Percentiles rank a stretch among this genome's conserved stretches.
phyloP scores from a whole-genome alignment of 148 eudicot species.

The Chenopodium album region DNA sequence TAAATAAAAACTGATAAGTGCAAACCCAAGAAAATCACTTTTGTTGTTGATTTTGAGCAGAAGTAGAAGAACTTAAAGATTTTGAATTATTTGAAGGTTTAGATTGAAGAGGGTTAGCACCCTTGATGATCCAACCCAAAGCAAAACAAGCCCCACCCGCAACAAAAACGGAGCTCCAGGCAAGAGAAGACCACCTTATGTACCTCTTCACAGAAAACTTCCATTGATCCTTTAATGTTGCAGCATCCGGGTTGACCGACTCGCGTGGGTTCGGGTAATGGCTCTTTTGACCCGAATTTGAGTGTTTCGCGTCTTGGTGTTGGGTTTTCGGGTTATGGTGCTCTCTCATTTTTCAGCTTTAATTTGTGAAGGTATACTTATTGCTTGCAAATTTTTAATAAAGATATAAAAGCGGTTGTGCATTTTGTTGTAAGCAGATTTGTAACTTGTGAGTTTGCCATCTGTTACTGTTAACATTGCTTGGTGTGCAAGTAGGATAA shows the following conservation, averaged over 20 bases:
- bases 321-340: slow-evolving; percentile 25
- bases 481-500: no score
- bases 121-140: slow-evolving; percentile 90
- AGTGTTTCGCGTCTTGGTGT: slow-evolving; percentile 24
- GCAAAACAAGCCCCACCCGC: slow-evolving; percentile 92
- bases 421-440: no score
- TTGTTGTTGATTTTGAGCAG: neutral
- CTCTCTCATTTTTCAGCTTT: slow-evolving; percentile 33
- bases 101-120: slow-evolving; percentile 78
- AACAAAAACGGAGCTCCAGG: slow-evolving; percentile 95
- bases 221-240: slow-evolving; percentile 84
- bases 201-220: slow-evolving; percentile 72
- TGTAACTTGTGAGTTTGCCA: no score
- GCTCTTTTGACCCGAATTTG: slow-evolving; percentile 29
- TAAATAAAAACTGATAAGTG: neutral
- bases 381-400: no score
- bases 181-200: slow-evolving; percentile 89
- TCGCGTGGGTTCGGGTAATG: slow-evolving; percentile 68
- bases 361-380: neutral
- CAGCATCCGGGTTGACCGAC: slow-evolving; percentile 39
- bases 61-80: neutral
- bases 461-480: no score
- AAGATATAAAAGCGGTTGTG: no score
- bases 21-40: slow-evolving; percentile 6
- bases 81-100: slow-evolving; percentile 2